Percentiles rank a stretch among this genome's conserved stretches.
Conservation (phyloP, 2,329 filamentous ascomycete genomes). For the Fusarium hostae region DNA sequence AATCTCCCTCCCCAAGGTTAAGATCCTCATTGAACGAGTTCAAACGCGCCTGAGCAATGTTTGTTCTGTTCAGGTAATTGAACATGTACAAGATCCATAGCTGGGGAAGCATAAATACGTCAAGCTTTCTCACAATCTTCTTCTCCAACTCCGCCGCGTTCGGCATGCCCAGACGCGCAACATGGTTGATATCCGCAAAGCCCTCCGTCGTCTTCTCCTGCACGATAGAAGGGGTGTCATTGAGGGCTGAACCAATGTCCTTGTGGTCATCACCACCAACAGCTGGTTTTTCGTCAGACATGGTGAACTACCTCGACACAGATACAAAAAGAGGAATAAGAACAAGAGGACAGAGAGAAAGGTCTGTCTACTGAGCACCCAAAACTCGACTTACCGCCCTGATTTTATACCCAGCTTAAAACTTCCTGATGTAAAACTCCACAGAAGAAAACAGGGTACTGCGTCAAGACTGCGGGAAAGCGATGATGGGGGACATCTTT, state of each 20-base stretch:
- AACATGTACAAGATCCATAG: conserved; percentile 40
- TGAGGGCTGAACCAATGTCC: neutral
- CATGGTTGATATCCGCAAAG: conserved; percentile 22
- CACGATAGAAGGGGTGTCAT: neutral
- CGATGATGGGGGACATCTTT: conserved; percentile 2
- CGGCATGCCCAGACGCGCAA: conserved; percentile 21
- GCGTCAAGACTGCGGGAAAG: conserved; percentile 22
- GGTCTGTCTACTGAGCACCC: neutral
- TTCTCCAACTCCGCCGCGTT: conserved; percentile 25
- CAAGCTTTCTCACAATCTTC: conserved; percentile 31
- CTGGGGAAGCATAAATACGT: conserved; percentile 33
- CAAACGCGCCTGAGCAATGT: conserved; percentile 33
- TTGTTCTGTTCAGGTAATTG: conserved; percentile 36
- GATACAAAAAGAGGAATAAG: neutral
- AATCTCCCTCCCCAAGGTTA: conserved; percentile 33
- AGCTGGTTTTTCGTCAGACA: conserved; percentile 24
- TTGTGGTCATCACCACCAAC: neutral
- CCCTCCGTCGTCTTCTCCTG: conserved; percentile 24
- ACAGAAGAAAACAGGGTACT: conserved; percentile 15
- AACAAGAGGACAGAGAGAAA: neutral
- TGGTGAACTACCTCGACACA: neutral
- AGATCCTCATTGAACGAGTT: conserved; percentile 33
- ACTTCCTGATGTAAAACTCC: conserved; percentile 1
- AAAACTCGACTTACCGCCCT: neutral
- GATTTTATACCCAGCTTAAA: conserved; percentile 4